These are phyloP conservation scores for Hypoxylon intermedium DNA, from an alignment of 495 filamentous ascomycete genomes.

Conservation along the genomic window DNA sequence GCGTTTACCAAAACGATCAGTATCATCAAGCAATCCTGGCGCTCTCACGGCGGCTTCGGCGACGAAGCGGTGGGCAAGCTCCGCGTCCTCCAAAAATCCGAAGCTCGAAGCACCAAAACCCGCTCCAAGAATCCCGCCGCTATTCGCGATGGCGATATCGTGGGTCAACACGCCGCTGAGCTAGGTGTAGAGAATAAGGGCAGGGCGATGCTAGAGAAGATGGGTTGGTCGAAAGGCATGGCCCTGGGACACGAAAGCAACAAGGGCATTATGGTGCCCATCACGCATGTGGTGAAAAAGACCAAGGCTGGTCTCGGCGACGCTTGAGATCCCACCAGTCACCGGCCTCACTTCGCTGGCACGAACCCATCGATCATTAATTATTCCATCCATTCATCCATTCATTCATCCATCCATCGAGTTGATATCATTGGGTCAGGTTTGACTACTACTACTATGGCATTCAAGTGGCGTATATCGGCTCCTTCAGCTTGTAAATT, in stretches of 20 bases:
- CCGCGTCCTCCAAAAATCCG: slow-evolving; percentile 30
- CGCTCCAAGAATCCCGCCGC: slow-evolving; percentile 54
- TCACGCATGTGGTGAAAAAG: slow-evolving; percentile 87
- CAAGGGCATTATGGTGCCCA: slow-evolving; percentile 85
- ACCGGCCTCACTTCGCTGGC: too few species aligned
- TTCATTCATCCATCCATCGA: too few species aligned
- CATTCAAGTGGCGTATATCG: too few species aligned
- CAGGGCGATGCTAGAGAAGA: slow-evolving; percentile 90
- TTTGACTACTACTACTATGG: too few species aligned
- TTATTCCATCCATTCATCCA: too few species aligned
- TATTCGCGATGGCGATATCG: slow-evolving; percentile 86
- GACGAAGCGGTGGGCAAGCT: slow-evolving; percentile 42
- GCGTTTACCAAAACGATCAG: slow-evolving; percentile 51
- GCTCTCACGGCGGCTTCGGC: slow-evolving; percentile 54
- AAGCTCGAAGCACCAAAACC: slow-evolving; percentile 23
- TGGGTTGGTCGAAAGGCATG: slow-evolving; percentile 93
- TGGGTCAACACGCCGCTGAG: slow-evolving; percentile 84
- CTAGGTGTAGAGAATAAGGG: slow-evolving; percentile 84
- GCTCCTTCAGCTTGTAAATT: too few species aligned
- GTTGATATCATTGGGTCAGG: too few species aligned
- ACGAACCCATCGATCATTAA: too few species aligned
- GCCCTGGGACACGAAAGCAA: slow-evolving; percentile 83
- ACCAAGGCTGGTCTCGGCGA: slow-evolving; percentile 85
- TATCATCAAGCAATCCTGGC: slow-evolving; percentile 54
- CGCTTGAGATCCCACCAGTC: slow-evolving; percentile 2